phyloP scores from a whole-genome alignment of 768 basidiomycete species.

The Podaxis sp. region DNA sequence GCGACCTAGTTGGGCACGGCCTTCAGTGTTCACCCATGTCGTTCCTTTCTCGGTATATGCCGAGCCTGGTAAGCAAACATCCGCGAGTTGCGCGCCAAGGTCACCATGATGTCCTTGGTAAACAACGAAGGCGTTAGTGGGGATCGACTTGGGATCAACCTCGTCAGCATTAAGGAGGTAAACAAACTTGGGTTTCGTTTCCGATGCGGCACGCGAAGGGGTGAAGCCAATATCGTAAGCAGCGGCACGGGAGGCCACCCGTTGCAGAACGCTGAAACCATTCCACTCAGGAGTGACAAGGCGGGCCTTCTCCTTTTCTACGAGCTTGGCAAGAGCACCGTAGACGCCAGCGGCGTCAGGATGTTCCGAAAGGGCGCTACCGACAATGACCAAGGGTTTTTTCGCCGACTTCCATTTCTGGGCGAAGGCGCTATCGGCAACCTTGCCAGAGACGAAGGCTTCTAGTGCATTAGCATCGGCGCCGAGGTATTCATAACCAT shows the following conservation, averaged over 20 bases:
- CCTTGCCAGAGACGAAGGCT: slow-evolving; percentile 74
- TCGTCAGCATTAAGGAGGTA: slow-evolving; percentile 98
- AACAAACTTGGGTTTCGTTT: slow-evolving; percentile 86
- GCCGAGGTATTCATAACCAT: slow-evolving; percentile 92
- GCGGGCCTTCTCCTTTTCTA: slow-evolving; percentile 70
- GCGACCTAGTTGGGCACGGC: slow-evolving; percentile 85
- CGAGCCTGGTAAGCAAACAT: slow-evolving; percentile 88
- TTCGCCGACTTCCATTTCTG: slow-evolving; percentile 88
- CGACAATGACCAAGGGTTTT: slow-evolving; percentile 90
- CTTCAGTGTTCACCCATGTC: slow-evolving; percentile 98
- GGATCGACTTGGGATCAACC: slow-evolving; percentile 83
- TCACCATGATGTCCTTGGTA: slow-evolving; percentile 99
- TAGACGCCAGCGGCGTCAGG: slow-evolving; percentile 79
- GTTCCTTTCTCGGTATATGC: slow-evolving; percentile 90
- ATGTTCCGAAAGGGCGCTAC: slow-evolving; percentile 84
- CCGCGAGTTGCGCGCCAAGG: slow-evolving; percentile 94
- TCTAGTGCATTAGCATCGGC: slow-evolving; percentile 70
- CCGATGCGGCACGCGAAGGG: slow-evolving; percentile 75
- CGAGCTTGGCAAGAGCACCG: slow-evolving; percentile 75
- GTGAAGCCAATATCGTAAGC: slow-evolving; percentile 95
- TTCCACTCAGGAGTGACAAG: slow-evolving; percentile 93
- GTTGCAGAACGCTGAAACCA: slow-evolving; percentile 89
- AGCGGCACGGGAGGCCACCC: slow-evolving; percentile 88
- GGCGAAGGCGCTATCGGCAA: slow-evolving; percentile 56
- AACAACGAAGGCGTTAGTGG: slow-evolving; percentile 91